Evolutionary conservation across 2,329 filamentous ascomycete species (phyloP).

Genomic region (Cercospora sp.): DNA sequence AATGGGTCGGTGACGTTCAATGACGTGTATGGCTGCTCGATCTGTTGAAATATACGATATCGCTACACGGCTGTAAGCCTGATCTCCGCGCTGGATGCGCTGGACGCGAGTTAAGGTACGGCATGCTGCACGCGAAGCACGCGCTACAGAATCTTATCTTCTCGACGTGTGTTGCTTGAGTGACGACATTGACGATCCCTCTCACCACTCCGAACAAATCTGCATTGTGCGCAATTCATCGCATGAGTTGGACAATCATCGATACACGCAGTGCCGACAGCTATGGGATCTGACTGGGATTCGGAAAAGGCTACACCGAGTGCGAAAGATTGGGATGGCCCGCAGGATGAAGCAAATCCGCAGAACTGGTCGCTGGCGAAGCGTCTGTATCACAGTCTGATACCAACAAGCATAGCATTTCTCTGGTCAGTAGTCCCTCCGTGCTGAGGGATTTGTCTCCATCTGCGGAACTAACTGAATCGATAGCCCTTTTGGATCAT

Average conservation of each 20-base stretch:
- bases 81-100: not conserved
- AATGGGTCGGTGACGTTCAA: not conserved
- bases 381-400: constrained; percentile 10
- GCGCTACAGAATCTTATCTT: not conserved
- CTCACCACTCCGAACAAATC: not conserved
- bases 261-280: not conserved
- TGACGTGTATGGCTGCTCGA: not conserved
- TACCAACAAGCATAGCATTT: constrained; percentile 23
- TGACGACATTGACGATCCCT: not conserved
- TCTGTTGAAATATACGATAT: not conserved
- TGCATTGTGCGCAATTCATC: not conserved
- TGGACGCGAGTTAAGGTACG: not conserved
- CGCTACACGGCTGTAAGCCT: not conserved
- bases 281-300: constrained; percentile 20
- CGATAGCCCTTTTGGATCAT: constrained; percentile 32
- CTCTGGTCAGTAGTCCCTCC: not conserved
- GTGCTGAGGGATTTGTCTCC: not conserved
- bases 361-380: constrained; percentile 26
- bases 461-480: not conserved
- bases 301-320: not conserved
- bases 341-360: constrained; percentile 25
- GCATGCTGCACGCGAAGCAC: not conserved
- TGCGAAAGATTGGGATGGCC: constrained; percentile 21
- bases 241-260: not conserved
- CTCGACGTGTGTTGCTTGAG: not conserved